Percentiles rank a stretch among this genome's conserved stretches.
These are phyloP conservation scores for Phyllosticta paracitricarpa DNA, from an alignment of 2,329 filamentous ascomycete genomes.

Conservation along the genomic window DNA sequence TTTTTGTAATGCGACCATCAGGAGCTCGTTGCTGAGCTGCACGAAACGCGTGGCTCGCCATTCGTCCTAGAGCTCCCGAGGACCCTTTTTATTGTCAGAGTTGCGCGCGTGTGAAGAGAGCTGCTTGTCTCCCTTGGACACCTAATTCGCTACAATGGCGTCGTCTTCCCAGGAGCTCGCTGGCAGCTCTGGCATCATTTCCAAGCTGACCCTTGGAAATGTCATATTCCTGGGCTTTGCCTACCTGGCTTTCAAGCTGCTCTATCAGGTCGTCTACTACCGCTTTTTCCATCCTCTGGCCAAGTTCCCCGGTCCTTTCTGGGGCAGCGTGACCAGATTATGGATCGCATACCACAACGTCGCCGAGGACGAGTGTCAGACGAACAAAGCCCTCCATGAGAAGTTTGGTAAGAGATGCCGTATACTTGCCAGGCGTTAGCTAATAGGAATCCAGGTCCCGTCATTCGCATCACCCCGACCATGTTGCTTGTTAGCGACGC, in stretches of 20 bases:
- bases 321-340: slow-evolving; percentile 41
- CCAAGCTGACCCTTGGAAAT: slow-evolving; percentile 5
- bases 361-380: slow-evolving; percentile 36
- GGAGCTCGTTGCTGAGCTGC: neutral
- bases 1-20: neutral
- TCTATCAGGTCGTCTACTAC: slow-evolving; percentile 32
- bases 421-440: neutral
- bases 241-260: slow-evolving; percentile 12
- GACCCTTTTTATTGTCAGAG: slow-evolving; percentile 3
- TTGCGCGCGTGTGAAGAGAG: neutral
- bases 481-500: slow-evolving; percentile 45
- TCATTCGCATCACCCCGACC: slow-evolving; percentile 44
- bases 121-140: neutral
- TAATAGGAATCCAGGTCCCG: slow-evolving; percentile 32
- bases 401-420: slow-evolving; percentile 36
- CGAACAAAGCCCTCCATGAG: slow-evolving; percentile 34
- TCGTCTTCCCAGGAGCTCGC: neutral
- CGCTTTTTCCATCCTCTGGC: slow-evolving; percentile 43
- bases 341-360: slow-evolving; percentile 46
- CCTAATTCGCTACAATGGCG: slow-evolving; percentile 3
- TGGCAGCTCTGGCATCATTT: neutral
- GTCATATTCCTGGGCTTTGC: slow-evolving; percentile 9
- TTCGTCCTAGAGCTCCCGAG: slow-evolving; percentile 1
- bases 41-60: neutral
- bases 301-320: slow-evolving; percentile 46